A percentile compares a stretch with the other conserved stretches of the same genome.
phyloP scores from a whole-genome alignment of 768 basidiomycete species.

The Neoboletus subvelutipes region DNA sequence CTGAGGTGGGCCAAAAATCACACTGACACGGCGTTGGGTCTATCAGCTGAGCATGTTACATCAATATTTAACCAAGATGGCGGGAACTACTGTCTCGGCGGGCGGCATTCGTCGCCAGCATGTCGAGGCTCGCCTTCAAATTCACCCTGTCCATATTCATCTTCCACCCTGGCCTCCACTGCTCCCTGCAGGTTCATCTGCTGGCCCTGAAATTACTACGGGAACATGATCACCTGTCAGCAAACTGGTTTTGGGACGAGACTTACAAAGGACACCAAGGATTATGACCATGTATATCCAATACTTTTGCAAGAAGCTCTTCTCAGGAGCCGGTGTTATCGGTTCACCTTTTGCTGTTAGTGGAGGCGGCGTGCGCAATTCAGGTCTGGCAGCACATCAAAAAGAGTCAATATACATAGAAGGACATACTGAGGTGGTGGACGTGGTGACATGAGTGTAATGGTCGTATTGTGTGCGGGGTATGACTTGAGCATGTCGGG shows the following conservation, averaged over 20 bases:
- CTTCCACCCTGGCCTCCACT: constrained; percentile 25
- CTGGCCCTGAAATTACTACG: constrained; percentile 31
- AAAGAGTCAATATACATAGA: background rate
- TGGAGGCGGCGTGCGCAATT: constrained; percentile 65
- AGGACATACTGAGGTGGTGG: constrained; percentile 57
- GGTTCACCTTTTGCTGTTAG: constrained; percentile 66
- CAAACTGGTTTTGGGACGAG: background rate
- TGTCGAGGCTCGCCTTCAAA: background rate
- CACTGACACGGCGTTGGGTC: background rate
- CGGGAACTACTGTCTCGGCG: constrained; percentile 2
- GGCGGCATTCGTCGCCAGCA: background rate
- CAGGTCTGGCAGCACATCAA: constrained; percentile 48
- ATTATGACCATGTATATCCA: constrained; percentile 78
- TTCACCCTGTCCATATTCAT: constrained; percentile 6
- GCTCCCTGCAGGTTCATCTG: constrained; percentile 26
- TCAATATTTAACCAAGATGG: constrained; percentile 15
- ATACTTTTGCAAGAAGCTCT: constrained; percentile 84
- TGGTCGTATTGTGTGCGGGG: constrained; percentile 49
- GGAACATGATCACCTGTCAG: background rate
- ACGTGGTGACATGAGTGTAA: constrained; percentile 47
- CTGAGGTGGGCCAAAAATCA: constrained; percentile 1
- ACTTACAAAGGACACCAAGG: constrained; percentile 59
- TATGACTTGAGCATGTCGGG: constrained; percentile 22
- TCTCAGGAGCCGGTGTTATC: constrained; percentile 60
- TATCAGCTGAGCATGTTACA: constrained; percentile 14